A percentile compares a stretch with the other conserved stretches of the same genome.
These are phyloP conservation scores for Arthrobotrys pseudoclavata DNA, from an alignment of 2,329 filamentous ascomycete species.

Conservation along the genomic window DNA sequence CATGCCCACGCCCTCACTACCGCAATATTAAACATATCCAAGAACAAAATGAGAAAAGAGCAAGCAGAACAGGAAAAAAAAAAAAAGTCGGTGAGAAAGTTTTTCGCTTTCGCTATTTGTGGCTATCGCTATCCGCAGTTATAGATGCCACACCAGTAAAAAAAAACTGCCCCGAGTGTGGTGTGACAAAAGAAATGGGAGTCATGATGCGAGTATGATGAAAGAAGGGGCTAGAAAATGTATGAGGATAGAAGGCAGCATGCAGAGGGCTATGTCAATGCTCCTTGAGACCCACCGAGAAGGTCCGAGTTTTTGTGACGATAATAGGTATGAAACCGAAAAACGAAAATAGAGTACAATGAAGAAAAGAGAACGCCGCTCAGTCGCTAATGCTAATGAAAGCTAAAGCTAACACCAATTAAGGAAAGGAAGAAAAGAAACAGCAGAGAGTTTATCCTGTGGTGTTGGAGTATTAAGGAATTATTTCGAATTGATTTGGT, in stretches of 20 bases:
- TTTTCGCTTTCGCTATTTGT: not conserved
- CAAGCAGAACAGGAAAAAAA: not conserved
- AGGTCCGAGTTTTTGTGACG: not conserved
- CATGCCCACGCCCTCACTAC: constrained; percentile 2
- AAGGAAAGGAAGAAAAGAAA: constrained; percentile 17
- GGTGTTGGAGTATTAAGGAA: constrained; percentile 19
- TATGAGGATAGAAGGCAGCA: constrained; percentile 2
- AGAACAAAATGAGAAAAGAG: not conserved
- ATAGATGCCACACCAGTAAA: constrained; percentile 1
- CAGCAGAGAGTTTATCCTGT: not conserved
- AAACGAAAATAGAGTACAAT: constrained; percentile 12
- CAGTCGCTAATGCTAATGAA: constrained; percentile 60
- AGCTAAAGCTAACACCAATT: constrained; percentile 37
- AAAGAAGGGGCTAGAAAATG: not conserved
- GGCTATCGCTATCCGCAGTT: constrained; percentile 5
- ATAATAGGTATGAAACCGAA: not conserved
- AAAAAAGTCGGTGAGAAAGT: not conserved
- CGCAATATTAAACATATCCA: constrained; percentile 25
- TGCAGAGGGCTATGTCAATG: constrained; percentile 18
- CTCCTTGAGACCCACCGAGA: constrained; percentile 1
- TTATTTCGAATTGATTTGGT: not conserved
- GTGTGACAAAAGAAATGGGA: not conserved
- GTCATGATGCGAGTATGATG: constrained; percentile 16
- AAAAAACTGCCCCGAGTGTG: not conserved
- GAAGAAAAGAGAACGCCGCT: constrained; percentile 42